phyloP scores from a whole-genome alignment of 208 protist species.

The Phytomonas francai region DNA sequence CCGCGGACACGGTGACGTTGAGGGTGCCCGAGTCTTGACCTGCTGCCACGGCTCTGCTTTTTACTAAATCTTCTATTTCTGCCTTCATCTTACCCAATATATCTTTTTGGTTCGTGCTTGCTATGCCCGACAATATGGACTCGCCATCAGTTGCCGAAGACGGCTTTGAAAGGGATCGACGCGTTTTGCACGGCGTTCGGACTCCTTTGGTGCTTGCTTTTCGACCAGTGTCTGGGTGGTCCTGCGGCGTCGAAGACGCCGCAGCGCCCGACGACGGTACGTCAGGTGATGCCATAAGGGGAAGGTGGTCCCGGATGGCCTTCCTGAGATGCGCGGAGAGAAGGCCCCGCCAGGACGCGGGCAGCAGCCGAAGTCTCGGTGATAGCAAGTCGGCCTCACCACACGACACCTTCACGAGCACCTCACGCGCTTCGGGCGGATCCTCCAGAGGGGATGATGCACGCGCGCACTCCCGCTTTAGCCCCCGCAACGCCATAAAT shows the following conservation, averaged over 20 bases:
- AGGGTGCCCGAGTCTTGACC: not conserved
- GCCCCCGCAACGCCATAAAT: constrained; percentile 15
- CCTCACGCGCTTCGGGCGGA: not conserved
- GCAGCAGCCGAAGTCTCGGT: not conserved
- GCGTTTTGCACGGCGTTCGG: not conserved
- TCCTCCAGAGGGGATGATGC: not conserved
- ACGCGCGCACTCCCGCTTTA: not conserved
- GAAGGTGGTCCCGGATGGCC: not conserved
- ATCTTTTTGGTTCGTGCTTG: not conserved
- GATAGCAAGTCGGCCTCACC: not conserved
- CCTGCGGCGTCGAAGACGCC: not conserved
- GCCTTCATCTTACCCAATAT: not conserved
- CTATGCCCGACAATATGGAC: not conserved
- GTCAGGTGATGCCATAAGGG: not conserved
- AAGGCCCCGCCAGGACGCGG: not conserved
- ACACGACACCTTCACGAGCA: not conserved
- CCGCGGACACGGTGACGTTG: not conserved
- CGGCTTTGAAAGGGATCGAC: not conserved
- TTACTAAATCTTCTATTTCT: not conserved
- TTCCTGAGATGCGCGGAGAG: not conserved
- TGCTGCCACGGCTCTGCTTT: not conserved
- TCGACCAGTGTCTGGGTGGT: not conserved
- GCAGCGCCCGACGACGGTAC: not conserved
- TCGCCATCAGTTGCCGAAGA: not conserved
- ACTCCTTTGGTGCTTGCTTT: not conserved